phyloP scores from a whole-genome alignment of 345 rosid genomes.

The Trapa incisa region DNA sequence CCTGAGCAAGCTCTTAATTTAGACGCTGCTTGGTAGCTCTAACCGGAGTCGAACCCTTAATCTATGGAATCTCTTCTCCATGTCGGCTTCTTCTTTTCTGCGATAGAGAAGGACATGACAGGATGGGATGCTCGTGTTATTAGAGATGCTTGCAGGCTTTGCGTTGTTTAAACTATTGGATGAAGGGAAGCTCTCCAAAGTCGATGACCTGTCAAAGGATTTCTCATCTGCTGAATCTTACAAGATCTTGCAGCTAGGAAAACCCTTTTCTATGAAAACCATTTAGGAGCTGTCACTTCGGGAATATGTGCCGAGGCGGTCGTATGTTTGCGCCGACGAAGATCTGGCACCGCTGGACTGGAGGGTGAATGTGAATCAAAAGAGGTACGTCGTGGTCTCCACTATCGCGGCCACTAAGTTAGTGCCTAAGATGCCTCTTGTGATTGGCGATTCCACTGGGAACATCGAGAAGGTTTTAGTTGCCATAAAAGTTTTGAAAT shows the following conservation, averaged over 20 bases:
- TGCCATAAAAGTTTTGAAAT: conserved; percentile 69
- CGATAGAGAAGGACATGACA: too few species aligned
- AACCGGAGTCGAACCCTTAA: too few species aligned
- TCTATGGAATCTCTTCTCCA: too few species aligned
- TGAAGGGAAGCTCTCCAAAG: conserved; percentile 57
- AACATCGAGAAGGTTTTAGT: conserved; percentile 64
- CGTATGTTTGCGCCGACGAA: conserved; percentile 98
- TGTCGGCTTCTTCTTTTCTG: too few species aligned
- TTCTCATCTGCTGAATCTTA: too few species aligned
- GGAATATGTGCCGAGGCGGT: conserved; percentile 99
- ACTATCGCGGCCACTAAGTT: conserved; percentile 89
- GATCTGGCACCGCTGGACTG: conserved; percentile 97
- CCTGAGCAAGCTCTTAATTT: conserved; percentile 56
- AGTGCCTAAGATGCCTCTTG: conserved; percentile 81
- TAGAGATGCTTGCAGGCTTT: conserved; percentile 68
- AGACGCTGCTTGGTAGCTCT: conserved; percentile 5
- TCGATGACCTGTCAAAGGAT: conserved; percentile 25
- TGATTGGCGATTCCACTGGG: conserved; percentile 59
- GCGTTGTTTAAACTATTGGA: conserved; percentile 57
- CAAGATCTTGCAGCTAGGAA: too few species aligned
- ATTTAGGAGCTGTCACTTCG: conserved; percentile 18
- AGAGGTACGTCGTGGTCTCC: conserved; percentile 71
- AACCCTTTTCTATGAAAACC: too few species aligned
- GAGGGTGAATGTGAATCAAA: conserved; percentile 72
- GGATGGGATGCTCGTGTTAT: conserved; percentile 38